Base-by-base conservation (phyloP, 805 yeast genomes). In the Ogataea wickerhamii region DNA sequence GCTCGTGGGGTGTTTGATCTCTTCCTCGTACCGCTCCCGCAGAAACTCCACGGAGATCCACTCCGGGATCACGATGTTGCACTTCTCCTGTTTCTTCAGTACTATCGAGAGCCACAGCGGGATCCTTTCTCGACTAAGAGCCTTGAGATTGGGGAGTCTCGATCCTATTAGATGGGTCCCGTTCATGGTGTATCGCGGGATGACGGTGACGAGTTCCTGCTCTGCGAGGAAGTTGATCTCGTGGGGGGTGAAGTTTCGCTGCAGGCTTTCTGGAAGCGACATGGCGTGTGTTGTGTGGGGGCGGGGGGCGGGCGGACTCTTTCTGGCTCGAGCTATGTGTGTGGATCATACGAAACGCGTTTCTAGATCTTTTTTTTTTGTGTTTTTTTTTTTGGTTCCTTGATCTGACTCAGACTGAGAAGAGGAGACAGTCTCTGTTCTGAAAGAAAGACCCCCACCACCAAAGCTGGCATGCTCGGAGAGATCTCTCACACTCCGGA, bases 81-180 rank as follows among this genome's bases (percentile, higher is more conserved):
- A 87, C 52, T 88, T 82, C 32, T 80, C 82, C 58, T 93, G 98
- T 32, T 81, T 78, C 53, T 87, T 87, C 34, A 93, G 66, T 16
- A 89, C 64, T 6, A 89, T 56, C 0, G 97, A 98, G 16, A 86
- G 66, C 98, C 98, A 93, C 2, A 91, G 46, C 0, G 96, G 95
- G 0, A 93, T 78, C 32, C 74, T 67, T 14, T 72, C 74, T 36
- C 89, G 70, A 43, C 82, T 73, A 74, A 84, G 71, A 0, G 94
- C 87, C 31, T 74, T 60, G 24, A 87, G 62, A 6, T 69, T 64
- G 0, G 91, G 88, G 20, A 78, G 54, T 28, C 64, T 66, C 19
- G 74, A 66, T 4, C 89, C 86, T 32, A 82, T 78, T 31, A 85
- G 67, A 31, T 73, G 75, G 14, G 81, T 62, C n/a, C 79, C 69